Evolutionary conservation across 2,329 filamentous ascomycete genomes (phyloP), one percentile per base, ranked within the genome.

Genomic region (Aspergillus sergii): DNA sequence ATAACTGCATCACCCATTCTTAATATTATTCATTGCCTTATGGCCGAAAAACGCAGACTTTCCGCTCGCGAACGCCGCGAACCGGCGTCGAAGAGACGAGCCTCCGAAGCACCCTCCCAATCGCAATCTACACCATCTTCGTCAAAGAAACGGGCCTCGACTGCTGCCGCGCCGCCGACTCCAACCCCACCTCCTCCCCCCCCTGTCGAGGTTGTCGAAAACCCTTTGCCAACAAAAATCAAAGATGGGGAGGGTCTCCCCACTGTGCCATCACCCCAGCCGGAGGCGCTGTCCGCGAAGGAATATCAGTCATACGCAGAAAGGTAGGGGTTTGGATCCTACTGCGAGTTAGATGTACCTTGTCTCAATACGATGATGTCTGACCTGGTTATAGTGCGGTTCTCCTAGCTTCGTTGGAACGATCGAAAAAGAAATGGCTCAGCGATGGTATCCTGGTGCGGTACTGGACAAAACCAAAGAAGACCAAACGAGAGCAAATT

Each of bases 221-320:
- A 75, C 19, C 76, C 75, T 43, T 68, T 89, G 21, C 86, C 86
- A 2, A 80, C 82, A 6, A 85, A 82, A 61, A 71, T 89, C 14
- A 77, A 78, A 61, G 84, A 88, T 59, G 81, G 79, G 56, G 81
- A 84, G 58, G 80, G 81, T 48, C 77, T 89, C 7, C 87, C 87
- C 3, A 85, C 82, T 2, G 74, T 86, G 9, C 72, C 78, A 19
- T 78, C 82, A 62, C 81, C 82, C 46, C 87, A 89, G 69, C 71
- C 82, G 0, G 67, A 74, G 5, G 72, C 76, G 41, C 75, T 88
- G 11, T 79, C 85, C 7, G 70, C 78, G 43, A 77, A 80, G 59
- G 85, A 88, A 61, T 89, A 87, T 71, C 86, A 88, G 75, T 84
- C 83, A 43, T 83, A 88, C 61, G 84, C 84, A 28, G 84, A 87